Percentiles rank a stretch among this genome's conserved stretches.
phyloP scores from a whole-genome alignment of 768 basidiomycete species.

The Boletus edulis region DNA sequence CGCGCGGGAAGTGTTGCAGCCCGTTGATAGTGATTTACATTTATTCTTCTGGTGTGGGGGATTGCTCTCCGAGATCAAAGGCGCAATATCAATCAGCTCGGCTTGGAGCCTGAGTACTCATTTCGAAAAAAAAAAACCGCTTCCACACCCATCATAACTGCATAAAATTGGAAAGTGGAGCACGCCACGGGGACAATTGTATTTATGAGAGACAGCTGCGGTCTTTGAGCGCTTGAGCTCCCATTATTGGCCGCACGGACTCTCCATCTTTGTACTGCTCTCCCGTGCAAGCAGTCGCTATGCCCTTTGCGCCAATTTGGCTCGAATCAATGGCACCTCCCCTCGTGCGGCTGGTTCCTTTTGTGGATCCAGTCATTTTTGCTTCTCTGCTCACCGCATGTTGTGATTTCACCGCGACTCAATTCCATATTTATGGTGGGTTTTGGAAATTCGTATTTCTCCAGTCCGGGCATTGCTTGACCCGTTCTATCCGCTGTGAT shows the following conservation, averaged over 20 bases:
- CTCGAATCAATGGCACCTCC: too few species aligned
- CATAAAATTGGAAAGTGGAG: constrained; percentile 9
- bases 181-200: not conserved
- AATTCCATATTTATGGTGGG: not conserved
- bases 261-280: not conserved
- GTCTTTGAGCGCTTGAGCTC: constrained; percentile 5
- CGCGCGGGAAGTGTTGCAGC: not conserved
- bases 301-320: not conserved
- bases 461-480: not conserved
- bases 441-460: not conserved
- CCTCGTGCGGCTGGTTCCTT: not conserved
- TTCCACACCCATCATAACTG: not conserved
- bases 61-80: not conserved
- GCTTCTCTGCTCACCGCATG: not conserved
- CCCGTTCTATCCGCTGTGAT: not conserved
- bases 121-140: not conserved
- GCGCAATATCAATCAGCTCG: not conserved
- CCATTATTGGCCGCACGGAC: not conserved
- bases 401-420: not conserved
- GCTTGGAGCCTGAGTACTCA: not conserved
- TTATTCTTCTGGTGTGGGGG: not conserved
- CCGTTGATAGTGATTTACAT: not conserved
- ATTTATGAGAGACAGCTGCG: not conserved
- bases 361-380: not conserved
- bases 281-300: not conserved